phyloP scores from a whole-genome alignment of 1,139 yeast species.

The Yamadazyma trypodendri region DNA sequence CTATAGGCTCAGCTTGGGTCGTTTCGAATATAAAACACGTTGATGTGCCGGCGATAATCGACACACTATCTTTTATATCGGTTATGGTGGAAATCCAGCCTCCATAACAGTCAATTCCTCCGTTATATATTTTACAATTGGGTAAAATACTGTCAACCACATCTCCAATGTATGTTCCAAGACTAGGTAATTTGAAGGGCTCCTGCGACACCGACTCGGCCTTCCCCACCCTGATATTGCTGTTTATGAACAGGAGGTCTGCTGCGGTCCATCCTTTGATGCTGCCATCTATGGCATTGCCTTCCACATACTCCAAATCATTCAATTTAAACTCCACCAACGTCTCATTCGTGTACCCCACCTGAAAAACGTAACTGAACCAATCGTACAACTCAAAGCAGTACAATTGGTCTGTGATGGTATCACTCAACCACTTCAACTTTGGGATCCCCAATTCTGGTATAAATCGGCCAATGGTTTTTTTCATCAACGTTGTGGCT shows the following conservation, averaged over 20 bases:
- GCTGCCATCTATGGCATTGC: conserved; percentile 51
- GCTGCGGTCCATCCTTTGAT: conserved; percentile 50
- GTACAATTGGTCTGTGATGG: conserved; percentile 22
- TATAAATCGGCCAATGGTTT: conserved; percentile 46
- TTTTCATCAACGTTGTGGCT: conserved; percentile 15
- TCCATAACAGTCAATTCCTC: conserved; percentile 59
- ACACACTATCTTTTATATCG: conserved; percentile 22
- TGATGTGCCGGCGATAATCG: conserved; percentile 62
- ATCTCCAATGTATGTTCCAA: conserved; percentile 24
- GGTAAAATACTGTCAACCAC: conserved; percentile 8
- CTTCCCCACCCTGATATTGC: conserved; percentile 19
- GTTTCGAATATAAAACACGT: conserved; percentile 49
- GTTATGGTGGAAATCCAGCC: conserved; percentile 46
- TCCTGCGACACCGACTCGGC: conserved; percentile 9
- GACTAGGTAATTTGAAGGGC: conserved; percentile 10
- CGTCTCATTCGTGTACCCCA: conserved; percentile 18
- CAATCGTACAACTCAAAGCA: conserved; percentile 56
- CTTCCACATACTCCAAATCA: conserved; percentile 9
- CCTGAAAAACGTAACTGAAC: conserved; percentile 38
- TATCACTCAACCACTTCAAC: conserved; percentile 35
- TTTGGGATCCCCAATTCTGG: conserved; percentile 63
- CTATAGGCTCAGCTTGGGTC: conserved; percentile 19
- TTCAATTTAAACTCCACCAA: conserved; percentile 11
- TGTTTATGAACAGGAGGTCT: conserved; percentile 22
- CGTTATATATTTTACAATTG: conserved; percentile 33